phyloP scores from a whole-genome alignment of 2,329 filamentous ascomycete species.

The Proliferodiscus dingleyae region DNA sequence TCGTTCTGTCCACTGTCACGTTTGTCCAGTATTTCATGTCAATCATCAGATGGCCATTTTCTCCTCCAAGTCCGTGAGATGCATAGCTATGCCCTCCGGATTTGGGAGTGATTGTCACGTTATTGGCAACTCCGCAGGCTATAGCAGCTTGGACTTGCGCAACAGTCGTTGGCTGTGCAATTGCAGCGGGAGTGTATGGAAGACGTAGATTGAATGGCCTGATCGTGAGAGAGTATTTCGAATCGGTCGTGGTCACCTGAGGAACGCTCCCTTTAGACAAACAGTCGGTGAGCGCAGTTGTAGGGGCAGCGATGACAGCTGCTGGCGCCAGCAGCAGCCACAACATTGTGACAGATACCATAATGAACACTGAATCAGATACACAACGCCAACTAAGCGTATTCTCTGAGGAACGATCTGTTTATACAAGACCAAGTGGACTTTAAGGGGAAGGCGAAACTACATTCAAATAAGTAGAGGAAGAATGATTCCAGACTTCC shows the following conservation, averaged over 20 bases:
- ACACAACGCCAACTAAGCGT: neutral
- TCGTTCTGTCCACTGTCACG: constrained; percentile 44
- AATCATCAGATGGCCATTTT: constrained; percentile 47
- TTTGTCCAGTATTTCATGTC: constrained; percentile 49
- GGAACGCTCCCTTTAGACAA: constrained; percentile 14
- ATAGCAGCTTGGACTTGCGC: constrained; percentile 40
- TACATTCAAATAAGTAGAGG: neutral
- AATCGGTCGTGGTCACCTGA: constrained; percentile 9
- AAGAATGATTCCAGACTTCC: neutral
- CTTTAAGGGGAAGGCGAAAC: neutral
- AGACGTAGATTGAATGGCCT: constrained; percentile 21
- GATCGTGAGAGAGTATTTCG: constrained; percentile 9
- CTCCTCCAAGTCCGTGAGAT: constrained; percentile 41
- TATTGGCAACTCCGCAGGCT: constrained; percentile 38
- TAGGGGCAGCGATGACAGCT: constrained; percentile 1
- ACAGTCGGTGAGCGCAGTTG: constrained; percentile 12
- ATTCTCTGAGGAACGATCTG: neutral
- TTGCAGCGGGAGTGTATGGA: constrained; percentile 14
- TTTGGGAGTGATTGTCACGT: constrained; percentile 44
- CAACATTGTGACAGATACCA: constrained; percentile 3
- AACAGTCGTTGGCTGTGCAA: constrained; percentile 11
- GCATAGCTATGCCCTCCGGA: constrained; percentile 52
- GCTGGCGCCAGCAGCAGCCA: constrained; percentile 7
- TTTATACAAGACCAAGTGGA: neutral
- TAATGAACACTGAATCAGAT: constrained; percentile 3